phyloP scores from a whole-genome alignment of 768 basidiomycete genomes.

The Lentinula sp. region DNA sequence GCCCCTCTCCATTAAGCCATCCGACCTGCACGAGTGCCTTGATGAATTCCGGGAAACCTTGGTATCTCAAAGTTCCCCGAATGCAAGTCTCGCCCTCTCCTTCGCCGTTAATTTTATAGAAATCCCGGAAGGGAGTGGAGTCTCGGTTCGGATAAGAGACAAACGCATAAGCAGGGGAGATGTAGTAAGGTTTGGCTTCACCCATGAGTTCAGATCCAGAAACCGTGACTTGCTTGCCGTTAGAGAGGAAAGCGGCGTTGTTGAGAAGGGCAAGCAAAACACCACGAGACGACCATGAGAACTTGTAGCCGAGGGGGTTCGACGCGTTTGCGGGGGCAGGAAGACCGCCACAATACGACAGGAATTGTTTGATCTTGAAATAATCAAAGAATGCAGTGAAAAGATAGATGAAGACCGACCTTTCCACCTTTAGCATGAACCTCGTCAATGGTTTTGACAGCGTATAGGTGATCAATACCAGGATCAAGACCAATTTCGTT shows the following conservation, averaged over 20 bases:
- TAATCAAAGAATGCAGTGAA: background rate
- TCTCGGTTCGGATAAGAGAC: constrained; percentile 97
- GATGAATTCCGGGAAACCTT: constrained; percentile 96
- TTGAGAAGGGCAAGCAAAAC: constrained; percentile 94
- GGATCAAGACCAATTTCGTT: constrained; percentile 99
- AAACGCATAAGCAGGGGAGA: constrained; percentile 92
- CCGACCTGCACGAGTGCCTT: constrained; percentile 81
- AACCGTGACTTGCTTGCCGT: constrained; percentile 60
- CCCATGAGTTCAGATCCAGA: constrained; percentile 83
- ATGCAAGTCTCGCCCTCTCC: constrained; percentile 85
- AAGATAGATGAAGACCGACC: constrained; percentile 33
- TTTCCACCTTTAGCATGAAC: constrained; percentile 94
- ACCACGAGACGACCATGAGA: constrained; percentile 97
- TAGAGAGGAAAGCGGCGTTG: constrained; percentile 72
- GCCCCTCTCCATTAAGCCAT: constrained; percentile 70
- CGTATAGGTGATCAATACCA: constrained; percentile 91
- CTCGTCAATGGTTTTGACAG: constrained; percentile 89
- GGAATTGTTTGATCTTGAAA: constrained; percentile 77
- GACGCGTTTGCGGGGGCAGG: constrained; percentile 86
- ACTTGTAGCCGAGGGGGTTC: constrained; percentile 98
- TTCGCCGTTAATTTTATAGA: constrained; percentile 69
- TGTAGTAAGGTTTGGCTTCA: constrained; percentile 88
- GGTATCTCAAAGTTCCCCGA: constrained; percentile 90
- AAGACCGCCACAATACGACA: constrained; percentile 94
- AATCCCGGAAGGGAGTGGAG: constrained; percentile 85